Evolutionary conservation across 2,329 filamentous ascomycete species (phyloP).

Genomic region (Aspergillus sp.): DNA sequence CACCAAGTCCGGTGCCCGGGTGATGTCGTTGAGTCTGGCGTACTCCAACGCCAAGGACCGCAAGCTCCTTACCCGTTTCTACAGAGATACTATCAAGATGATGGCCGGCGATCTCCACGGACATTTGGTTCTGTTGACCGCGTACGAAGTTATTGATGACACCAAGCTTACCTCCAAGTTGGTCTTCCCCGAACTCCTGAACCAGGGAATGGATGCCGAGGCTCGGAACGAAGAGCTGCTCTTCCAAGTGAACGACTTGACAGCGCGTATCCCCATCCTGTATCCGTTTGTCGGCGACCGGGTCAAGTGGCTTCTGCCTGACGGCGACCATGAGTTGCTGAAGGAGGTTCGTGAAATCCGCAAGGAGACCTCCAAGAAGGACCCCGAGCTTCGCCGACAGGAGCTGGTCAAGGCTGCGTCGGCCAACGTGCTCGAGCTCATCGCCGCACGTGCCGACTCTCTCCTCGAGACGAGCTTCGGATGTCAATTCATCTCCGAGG

Average conservation of each 20-base stretch:
- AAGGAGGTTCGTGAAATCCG: constrained; percentile 78
- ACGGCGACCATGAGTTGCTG: constrained; percentile 69
- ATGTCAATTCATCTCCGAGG: constrained; percentile 81
- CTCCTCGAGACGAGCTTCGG: constrained; percentile 78
- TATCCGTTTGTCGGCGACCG: constrained; percentile 74
- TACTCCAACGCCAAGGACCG: constrained; percentile 89
- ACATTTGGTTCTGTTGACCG: constrained; percentile 78
- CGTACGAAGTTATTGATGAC: constrained; percentile 91
- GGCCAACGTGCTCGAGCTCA: constrained; percentile 71
- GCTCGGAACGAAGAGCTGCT: constrained; percentile 48
- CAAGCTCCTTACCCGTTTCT: constrained; percentile 82
- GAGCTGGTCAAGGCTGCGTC: constrained; percentile 77
- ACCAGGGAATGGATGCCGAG: constrained; percentile 57
- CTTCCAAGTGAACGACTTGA: constrained; percentile 47
- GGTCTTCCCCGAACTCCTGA: constrained; percentile 83
- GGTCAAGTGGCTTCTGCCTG: constrained; percentile 64
- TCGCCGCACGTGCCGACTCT: constrained; percentile 67
- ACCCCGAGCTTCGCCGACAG: constrained; percentile 70
- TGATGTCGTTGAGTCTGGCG: constrained; percentile 80
- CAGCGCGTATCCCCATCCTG: constrained; percentile 66
- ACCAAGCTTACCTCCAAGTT: constrained; percentile 84
- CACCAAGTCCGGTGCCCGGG: constrained; percentile 80
- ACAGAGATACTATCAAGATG: constrained; percentile 83
- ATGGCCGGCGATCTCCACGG: constrained; percentile 81
- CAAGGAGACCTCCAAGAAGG: constrained; percentile 88